Evolutionary conservation across 805 yeast genomes (phyloP), one percentile per base, ranked within the genome.

Genomic region (Barnettozyma botsteinii): DNA sequence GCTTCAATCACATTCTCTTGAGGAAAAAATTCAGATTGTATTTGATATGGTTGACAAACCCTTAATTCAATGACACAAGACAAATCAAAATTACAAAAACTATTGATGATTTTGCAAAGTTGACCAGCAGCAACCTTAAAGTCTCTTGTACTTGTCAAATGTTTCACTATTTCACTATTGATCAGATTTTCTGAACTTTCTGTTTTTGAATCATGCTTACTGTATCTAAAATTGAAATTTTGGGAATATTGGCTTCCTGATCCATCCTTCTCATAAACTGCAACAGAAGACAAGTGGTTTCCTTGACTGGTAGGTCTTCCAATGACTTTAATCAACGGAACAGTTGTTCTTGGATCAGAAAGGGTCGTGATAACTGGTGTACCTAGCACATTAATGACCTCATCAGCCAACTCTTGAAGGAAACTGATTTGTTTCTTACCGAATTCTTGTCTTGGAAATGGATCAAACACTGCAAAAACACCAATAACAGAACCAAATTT

Each of bases 181-280:
- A 55, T 47, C 31, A 54, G 35, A 25, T 53, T 51, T 1, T 57
- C 62, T 18, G 50, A 49, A 21, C 58, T 38, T 5, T 29, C 32
- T 4, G 27, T 49, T 1, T 37, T 50, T 1, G 51, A 35, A 24
- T 53, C 56, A 19, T 50, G 55, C 37, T 64, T 62, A 35, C 64
- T 60, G 47, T 70, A 68, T 42, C 72, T 60, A 39, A 75, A 66
- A 41, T 63, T 68, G 34, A 64, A 63, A 47, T 72, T 72, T 40
- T 67, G 79, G 4, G 67, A 62, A 48, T 77, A 79, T n/a, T 79
- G 72, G 13, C 72, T 70, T 13, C 84, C 85, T 6, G 82, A 74
- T 0, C 83, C 83, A 58, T 79, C 84, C 44, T 70, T 71, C 48
- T 78, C 85, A 55, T 74, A 77, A 1, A 76, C 70, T 2, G 75